Evolutionary conservation across 192 early-diverging fungal species (phyloP).

Genomic region (Lobosporangium transversale): DNA sequence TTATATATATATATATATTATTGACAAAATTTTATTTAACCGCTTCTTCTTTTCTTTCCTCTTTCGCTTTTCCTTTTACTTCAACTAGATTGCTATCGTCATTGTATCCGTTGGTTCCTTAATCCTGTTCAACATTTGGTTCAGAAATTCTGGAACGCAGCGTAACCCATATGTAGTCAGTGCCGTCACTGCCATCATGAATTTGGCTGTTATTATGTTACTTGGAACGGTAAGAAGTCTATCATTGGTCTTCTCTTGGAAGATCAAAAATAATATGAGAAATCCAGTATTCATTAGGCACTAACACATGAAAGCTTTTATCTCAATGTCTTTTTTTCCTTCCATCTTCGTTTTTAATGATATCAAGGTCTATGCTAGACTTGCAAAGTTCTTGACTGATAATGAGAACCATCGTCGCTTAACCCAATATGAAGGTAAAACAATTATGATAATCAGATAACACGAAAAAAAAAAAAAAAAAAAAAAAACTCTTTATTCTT

Average conservation of each 20-base stretch:
- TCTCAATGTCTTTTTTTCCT: background rate
- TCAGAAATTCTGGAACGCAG: background rate
- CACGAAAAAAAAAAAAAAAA: background rate
- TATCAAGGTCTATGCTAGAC: constrained; percentile 20
- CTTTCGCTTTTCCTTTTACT: background rate
- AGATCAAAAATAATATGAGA: background rate
- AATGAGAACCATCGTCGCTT: constrained; percentile 59
- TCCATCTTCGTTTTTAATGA: background rate
- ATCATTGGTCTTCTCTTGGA: background rate
- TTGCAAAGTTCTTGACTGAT: constrained; percentile 54
- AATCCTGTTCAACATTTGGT: constrained; percentile 29
- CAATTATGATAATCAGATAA: too few relatives aligned
- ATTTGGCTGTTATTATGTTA: constrained; percentile 63
- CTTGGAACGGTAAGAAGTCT: constrained; percentile 59
- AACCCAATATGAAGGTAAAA: constrained; percentile 55
- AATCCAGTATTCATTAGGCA: background rate
- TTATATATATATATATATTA: background rate
- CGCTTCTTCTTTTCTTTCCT: too few relatives aligned
- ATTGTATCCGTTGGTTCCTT: constrained; percentile 54
- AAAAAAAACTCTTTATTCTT: background rate
- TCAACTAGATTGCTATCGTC: constrained; percentile 55
- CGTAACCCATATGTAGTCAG: constrained; percentile 31
- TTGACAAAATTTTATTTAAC: too few relatives aligned
- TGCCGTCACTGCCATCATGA: constrained; percentile 54
- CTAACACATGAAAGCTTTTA: too few relatives aligned